These are phyloP conservation scores for Circinella umbellata DNA, from an alignment of 371 early-diverging fungal species.

Conservation along the genomic window DNA sequence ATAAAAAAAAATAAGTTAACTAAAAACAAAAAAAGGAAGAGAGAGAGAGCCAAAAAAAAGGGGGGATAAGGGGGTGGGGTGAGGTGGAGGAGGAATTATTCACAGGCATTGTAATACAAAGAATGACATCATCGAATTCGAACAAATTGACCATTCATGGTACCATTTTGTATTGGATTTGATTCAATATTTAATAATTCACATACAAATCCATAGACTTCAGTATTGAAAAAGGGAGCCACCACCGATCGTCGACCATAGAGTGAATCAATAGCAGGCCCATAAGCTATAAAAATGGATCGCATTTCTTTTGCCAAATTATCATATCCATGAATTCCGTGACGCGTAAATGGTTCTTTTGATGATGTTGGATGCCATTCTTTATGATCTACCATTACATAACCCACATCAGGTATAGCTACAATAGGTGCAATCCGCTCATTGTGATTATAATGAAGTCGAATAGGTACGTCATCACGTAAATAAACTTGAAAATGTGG, in stretches of 20 bases:
- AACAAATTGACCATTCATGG: slow-evolving; percentile 22
- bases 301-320: slow-evolving; percentile 78
- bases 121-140: neutral
- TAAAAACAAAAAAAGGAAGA: no score
- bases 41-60: no score
- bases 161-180: slow-evolving; percentile 36
- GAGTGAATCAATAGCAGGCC: slow-evolving; percentile 63
- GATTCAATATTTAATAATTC: slow-evolving; percentile 32
- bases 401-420: slow-evolving; percentile 69
- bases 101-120: no score
- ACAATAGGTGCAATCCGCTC: slow-evolving; percentile 76
- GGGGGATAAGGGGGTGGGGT: no score
- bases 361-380: slow-evolving; percentile 17
- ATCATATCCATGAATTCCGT: slow-evolving; percentile 90
- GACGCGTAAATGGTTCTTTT: slow-evolving; percentile 20
- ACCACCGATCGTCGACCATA: slow-evolving; percentile 21
- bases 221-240: slow-evolving; percentile 40
- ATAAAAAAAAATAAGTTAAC: no score
- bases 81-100: no score
- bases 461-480: slow-evolving; percentile 63
- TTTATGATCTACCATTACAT: slow-evolving; percentile 45
- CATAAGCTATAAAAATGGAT: slow-evolving; percentile 82
- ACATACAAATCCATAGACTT: slow-evolving; percentile 43
- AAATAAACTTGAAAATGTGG: slow-evolving; percentile 66
- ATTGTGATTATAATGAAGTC: slow-evolving; percentile 65